Conservation (phyloP, 2,329 filamentous ascomycete genomes). For the Alternaria sp. region DNA sequence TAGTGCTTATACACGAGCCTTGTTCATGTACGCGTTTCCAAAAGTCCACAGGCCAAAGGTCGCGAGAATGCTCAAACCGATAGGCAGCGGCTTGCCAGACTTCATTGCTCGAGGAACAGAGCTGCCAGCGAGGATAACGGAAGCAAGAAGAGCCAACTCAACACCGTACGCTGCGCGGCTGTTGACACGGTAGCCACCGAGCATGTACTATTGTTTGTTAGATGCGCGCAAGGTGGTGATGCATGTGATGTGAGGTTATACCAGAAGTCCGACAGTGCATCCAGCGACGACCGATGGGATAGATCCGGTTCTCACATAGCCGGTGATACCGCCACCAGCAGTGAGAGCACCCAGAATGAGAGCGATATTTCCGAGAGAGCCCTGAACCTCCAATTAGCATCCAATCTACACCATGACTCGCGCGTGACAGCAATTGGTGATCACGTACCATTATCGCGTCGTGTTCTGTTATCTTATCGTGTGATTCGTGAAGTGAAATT, state of each 20-base stretch:
- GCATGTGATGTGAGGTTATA: constrained; percentile 37
- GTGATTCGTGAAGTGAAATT: no score
- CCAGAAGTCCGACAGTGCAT: constrained; percentile 75
- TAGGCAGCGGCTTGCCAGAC: constrained; percentile 81
- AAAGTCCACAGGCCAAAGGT: constrained; percentile 80
- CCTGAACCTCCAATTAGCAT: constrained; percentile 13
- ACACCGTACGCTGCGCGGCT: constrained; percentile 79
- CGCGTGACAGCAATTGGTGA: background rate
- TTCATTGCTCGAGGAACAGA: constrained; percentile 87
- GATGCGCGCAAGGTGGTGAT: background rate
- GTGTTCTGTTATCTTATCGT: background rate
- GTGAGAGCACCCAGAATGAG: constrained; percentile 82
- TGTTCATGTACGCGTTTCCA: constrained; percentile 66
- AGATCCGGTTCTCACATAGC: constrained; percentile 84
- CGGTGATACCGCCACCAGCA: constrained; percentile 83
- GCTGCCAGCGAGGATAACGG: constrained; percentile 80
- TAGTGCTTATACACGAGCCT: constrained; percentile 1
- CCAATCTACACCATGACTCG: constrained; percentile 4
- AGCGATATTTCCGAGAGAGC: constrained; percentile 66
- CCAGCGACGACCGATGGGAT: constrained; percentile 87
- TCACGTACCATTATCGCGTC: background rate
- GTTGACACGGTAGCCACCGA: constrained; percentile 82
- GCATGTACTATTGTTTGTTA: constrained; percentile 62
- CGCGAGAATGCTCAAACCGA: constrained; percentile 78
- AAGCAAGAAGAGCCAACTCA: constrained; percentile 88